A percentile compares a stretch with the other conserved stretches of the same genome.
Evolutionary conservation across 2,329 filamentous ascomycete genomes (phyloP).

Genomic region (Alternaria metachromatica): DNA sequence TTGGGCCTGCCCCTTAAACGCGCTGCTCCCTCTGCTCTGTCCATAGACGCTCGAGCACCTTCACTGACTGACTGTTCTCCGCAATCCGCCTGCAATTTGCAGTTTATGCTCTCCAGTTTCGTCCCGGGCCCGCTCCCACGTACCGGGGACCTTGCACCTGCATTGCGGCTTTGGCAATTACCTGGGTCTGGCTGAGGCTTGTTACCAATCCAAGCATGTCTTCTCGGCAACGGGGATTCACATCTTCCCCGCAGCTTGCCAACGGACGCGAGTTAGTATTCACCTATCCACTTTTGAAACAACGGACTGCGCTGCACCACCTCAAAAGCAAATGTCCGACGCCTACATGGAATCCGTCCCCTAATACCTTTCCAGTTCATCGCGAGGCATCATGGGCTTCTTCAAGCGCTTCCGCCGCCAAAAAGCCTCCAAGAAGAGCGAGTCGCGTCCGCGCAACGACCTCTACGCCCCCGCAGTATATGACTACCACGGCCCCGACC

Average conservation of each 20-base stretch:
- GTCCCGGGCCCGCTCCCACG: neutral
- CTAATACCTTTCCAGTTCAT: constrained; percentile 29
- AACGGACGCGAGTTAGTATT: constrained; percentile 33
- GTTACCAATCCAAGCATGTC: constrained; percentile 27
- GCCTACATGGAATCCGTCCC: constrained; percentile 14
- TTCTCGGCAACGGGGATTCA: constrained; percentile 32
- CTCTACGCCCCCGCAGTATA: constrained; percentile 33
- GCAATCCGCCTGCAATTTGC: constrained; percentile 6
- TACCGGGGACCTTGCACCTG: constrained; percentile 5
- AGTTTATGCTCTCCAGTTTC: constrained; percentile 9
- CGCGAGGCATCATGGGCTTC: constrained; percentile 55
- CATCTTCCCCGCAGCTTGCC: constrained; percentile 35
- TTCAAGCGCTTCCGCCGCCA: constrained; percentile 57
- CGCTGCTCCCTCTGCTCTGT: constrained; percentile 6
- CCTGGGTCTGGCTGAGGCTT: constrained; percentile 11
- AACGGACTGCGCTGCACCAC: constrained; percentile 17
- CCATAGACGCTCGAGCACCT: constrained; percentile 16
- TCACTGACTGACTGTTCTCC: neutral
- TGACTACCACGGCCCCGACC: constrained; percentile 51
- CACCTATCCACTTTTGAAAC: constrained; percentile 18
- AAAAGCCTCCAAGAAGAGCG: constrained; percentile 51
- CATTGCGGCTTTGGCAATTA: constrained; percentile 7
- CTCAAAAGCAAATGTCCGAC: constrained; percentile 22
- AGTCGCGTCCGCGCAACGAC: constrained; percentile 39
- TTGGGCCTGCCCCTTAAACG: constrained; percentile 24